phyloP scores from a whole-genome alignment of 2,329 filamentous ascomycete genomes.

The Claviceps pazoutovae region DNA sequence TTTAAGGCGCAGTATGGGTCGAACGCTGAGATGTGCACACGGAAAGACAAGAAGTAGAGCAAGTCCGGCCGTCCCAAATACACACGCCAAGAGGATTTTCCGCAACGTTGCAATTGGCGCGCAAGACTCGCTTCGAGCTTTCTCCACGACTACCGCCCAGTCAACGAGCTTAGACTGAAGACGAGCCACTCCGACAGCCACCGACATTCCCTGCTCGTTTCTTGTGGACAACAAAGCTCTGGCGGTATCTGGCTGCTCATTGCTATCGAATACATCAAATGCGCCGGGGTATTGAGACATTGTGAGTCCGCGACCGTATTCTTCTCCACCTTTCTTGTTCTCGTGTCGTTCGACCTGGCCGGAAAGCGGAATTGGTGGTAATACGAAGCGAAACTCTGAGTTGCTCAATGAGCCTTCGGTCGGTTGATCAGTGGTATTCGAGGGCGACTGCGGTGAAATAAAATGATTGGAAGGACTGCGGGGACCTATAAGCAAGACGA shows the following conservation, averaged over 20 bases:
- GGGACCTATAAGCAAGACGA: constrained; percentile 59
- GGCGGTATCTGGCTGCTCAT: constrained; percentile 45
- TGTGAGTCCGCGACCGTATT: constrained; percentile 38
- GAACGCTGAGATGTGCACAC: constrained; percentile 67
- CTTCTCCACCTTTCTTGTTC: constrained; percentile 17
- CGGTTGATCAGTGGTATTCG: constrained; percentile 31
- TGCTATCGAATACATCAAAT: constrained; percentile 41
- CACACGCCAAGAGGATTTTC: constrained; percentile 67
- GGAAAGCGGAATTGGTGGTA: constrained; percentile 35
- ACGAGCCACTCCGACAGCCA: constrained; percentile 71
- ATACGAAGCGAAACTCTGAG: constrained; percentile 41
- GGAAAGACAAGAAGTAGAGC: constrained; percentile 61
- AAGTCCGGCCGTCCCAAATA: constrained; percentile 68
- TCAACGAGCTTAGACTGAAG: constrained; percentile 55
- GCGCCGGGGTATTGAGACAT: constrained; percentile 50
- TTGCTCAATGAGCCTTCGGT: constrained; percentile 24
- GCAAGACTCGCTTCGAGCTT: constrained; percentile 60
- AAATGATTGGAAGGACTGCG: constrained; percentile 52
- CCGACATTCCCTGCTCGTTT: constrained; percentile 56
- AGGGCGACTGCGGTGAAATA: constrained; percentile 27
- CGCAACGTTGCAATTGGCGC: constrained; percentile 61
- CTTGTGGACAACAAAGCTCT: constrained; percentile 52
- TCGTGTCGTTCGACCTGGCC: constrained; percentile 34
- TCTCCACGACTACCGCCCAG: constrained; percentile 74
- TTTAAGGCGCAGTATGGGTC: constrained; percentile 65